Evolutionary conservation across 31 red algal genomes (phyloP), one percentile per base, ranked within the genome.

Genomic region (Pterothamnion heteromorphum): DNA sequence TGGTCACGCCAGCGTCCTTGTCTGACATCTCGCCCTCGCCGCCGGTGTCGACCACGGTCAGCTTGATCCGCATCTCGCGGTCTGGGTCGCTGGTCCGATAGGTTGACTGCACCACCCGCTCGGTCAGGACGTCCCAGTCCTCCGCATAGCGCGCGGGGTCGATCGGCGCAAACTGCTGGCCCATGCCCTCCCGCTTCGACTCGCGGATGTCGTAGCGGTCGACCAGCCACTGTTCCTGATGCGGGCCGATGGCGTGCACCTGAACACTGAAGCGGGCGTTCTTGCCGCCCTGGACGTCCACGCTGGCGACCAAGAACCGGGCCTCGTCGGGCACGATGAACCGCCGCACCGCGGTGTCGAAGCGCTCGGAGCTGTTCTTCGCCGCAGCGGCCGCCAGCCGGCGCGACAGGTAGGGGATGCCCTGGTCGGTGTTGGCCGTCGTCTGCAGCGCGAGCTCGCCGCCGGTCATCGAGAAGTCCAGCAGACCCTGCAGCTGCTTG

Each of bases 11-110:
- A 33, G 28, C 72, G 72, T 78, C 72, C 72, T 78, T 78, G 38
- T 41, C 38, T 41, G 38, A 41, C 38, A 41, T 41, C 38, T 41
- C 38, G 38, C 38, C 38, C 38, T 41, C 38, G 31, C 72, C 72
- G 28, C 72, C 72, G 72, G 72, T 32, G 31, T 78, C 72, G 72
- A 78, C 72, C 28, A 28, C 72, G 28, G 72, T 78, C 28, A 78
- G 31, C 72, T 78, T 78, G 72, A 78, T 78, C 72, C 31, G 72
- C 72, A 78, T 78, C 72, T 78, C 72, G 72, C 72, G 72, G 28
- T 33, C 72, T 28, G 28, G 26, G 72, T 78, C 72, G 31, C 31
- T 33, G 72, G 26, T 33, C 72, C 28, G 72, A 33, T 78, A 78
- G 72, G 72, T 78, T 33, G 26, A 32, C 28, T 32, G 72, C 28